phyloP scores from a whole-genome alignment of 176 grass and related monocot genomes.

The Oryza longistaminata region DNA sequence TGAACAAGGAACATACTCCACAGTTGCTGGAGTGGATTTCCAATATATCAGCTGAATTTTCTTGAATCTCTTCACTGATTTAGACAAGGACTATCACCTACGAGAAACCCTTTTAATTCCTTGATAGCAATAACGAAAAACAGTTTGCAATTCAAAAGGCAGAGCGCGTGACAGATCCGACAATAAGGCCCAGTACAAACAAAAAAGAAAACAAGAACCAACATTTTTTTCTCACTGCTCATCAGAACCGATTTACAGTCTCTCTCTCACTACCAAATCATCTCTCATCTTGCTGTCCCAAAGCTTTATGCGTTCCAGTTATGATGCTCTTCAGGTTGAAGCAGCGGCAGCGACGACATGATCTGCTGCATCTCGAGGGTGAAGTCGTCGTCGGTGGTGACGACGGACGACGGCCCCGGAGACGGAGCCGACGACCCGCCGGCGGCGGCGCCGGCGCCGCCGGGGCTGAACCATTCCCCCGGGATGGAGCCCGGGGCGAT shows the following conservation, averaged over 20 bases:
- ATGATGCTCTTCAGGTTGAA: constrained; percentile 35
- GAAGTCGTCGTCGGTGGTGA: constrained; percentile 56
- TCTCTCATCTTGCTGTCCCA: neutral
- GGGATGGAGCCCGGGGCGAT: neutral
- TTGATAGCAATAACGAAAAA: constrained; percentile 1
- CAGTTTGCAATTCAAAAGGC: neutral
- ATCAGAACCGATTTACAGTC: neutral
- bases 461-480: constrained; percentile 35
- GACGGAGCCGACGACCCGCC: constrained; percentile 37
- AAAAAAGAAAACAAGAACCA: constrained; percentile 12
- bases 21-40: neutral
- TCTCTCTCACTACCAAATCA: constrained; percentile 9
- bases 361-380: constrained; percentile 50
- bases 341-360: constrained; percentile 37
- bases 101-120: neutral
- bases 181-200: constrained; percentile 11
- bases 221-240: constrained; percentile 1
- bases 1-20: no score
- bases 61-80: neutral
- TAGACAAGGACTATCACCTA: neutral
- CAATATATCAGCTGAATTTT: neutral
- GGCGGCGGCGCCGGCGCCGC: neutral
- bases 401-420: constrained; percentile 50
- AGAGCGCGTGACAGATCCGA: neutral
- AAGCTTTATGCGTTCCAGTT: constrained; percentile 42